Base-by-base conservation (phyloP, 345 rosid genomes). In the Euphorbia pulcherrima region DNA sequence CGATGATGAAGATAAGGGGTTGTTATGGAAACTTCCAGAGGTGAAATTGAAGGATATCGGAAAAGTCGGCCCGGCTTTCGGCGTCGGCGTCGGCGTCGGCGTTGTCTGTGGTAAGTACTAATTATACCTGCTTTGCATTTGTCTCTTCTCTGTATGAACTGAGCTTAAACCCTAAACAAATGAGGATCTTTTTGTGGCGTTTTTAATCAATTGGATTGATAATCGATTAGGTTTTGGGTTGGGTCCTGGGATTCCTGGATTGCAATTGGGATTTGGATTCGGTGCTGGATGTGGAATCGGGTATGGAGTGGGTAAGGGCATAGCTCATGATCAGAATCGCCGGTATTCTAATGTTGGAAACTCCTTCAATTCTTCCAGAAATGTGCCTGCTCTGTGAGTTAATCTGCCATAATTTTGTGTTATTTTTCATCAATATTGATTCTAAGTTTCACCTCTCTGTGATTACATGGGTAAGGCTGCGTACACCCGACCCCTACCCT, bases 211-310 rank as follows among this genome's bases (percentile, higher is more conserved):
- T 61, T 61, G 7, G 16, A 29, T 28, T 47, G 64, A 4, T n/a
- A 6, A 66, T 56, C 52, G 35, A 59, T 28, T 60, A 88, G 98
- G 98, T 65, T 72, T 83, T 28, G 94, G 97, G 52, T 68, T 90
- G 27, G 96, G 96, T 62, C 96, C 94, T 64, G 97, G 97, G 51
- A 60, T 89, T 72, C 95, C 97, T 37, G 92, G 96, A 55, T 72
- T 93, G 54, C 92, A 89, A 67, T 71, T 90, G 20, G 97, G 97
- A 20, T 65, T 86, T 17, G 95, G 96, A 27, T 66, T 89, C 27
- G 97, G 96, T 54, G 89, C 83, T 29, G 97, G 98, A 50, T 90
- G 98, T 74, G 98, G 97, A 26, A 61, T 90, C 62, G 97, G 98
- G 52, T 93, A 90, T 83, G 96, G 96, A 5, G 68, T 79, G 1